phyloP scores from a whole-genome alignment of 805 yeast species.

The Yamadazyma akitaensis region DNA sequence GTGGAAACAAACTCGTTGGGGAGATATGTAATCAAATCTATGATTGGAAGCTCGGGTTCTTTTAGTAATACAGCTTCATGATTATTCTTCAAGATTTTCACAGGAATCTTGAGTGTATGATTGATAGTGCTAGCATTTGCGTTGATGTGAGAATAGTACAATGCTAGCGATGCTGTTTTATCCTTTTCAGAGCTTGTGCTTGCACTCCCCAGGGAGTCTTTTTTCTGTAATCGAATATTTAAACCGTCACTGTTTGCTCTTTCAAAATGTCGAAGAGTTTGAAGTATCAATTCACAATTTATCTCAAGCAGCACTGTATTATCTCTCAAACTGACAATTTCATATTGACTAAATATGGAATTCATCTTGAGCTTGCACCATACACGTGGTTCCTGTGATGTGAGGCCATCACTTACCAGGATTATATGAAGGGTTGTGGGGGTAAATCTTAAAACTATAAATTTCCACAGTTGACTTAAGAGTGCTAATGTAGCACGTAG shows the following conservation, averaged over 20 bases:
- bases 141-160: constrained; percentile 51
- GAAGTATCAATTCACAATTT: constrained; percentile 57
- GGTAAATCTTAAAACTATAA: constrained; percentile 54
- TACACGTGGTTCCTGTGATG: constrained; percentile 55
- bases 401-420: constrained; percentile 39
- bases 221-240: constrained; percentile 49
- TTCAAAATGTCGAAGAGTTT: constrained; percentile 56
- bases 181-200: constrained; percentile 21
- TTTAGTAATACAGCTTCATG: constrained; percentile 46
- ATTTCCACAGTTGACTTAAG: constrained; percentile 5
- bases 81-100: constrained; percentile 53
- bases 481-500: constrained; percentile 10
- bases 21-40: constrained; percentile 54
- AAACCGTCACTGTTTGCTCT: constrained; percentile 49
- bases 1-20: constrained; percentile 49
- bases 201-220: constrained; percentile 27
- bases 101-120: constrained; percentile 71
- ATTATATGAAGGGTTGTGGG: constrained; percentile 48
- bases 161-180: constrained; percentile 50
- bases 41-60: constrained; percentile 61
- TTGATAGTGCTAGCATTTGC: constrained; percentile 44
- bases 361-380: constrained; percentile 56
- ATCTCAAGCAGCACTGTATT: constrained; percentile 58
- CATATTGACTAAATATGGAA: constrained; percentile 47
- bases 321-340: constrained; percentile 50